Base-by-base conservation (phyloP, 768 basidiomycete genomes). In the Boletus bicolor region DNA sequence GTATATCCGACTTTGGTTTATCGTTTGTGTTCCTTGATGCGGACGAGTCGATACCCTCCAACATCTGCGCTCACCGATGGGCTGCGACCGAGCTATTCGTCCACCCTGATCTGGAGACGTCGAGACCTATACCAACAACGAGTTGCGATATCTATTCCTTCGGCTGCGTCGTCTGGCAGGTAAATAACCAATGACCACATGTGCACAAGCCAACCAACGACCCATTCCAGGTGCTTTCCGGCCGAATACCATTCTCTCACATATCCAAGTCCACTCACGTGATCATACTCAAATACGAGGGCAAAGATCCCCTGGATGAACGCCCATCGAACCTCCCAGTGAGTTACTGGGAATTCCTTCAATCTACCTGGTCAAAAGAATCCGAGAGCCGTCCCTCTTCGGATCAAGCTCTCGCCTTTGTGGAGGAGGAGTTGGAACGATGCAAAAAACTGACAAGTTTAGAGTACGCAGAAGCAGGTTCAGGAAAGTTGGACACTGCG, bases 1-100 rank as follows among this genome's bases (percentile, higher is more conserved):
- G 5, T 14, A 61, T 61, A 1, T 57, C 60, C n/a, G 60, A 61
- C 32, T 61, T 61, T 43, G 60, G 59, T 5, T 49, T 62, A 7
- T 53, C 60, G 1, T 50, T 42, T 32, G n/a, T 19, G 15, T 49
- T 42, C 41, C 44, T 26, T 17, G 51, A 61, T 0, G 21, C 15
- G 8, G 38, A 46, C 12, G 43, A 61, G 7, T 61, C 51, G 1
- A 46, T 46, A 26, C 46, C 46, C 10, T 56, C 59, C 14, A 49
- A 21, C 10, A 51, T 61, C 17, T 57, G 60, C 26, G 39, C 60
- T 19, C 21, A 36, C 19, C 50, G 54, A 0, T 61, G 59, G 60
- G 59, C 54, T 17, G 60, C 60, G 1, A 45, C 36, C 1, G 60
- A 61, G 48, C 10, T 61, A 0, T 61, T 61, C 9, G 10, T 61